phyloP scores from a whole-genome alignment of 164 flowering plant species.

The Vitis riparia region DNA sequence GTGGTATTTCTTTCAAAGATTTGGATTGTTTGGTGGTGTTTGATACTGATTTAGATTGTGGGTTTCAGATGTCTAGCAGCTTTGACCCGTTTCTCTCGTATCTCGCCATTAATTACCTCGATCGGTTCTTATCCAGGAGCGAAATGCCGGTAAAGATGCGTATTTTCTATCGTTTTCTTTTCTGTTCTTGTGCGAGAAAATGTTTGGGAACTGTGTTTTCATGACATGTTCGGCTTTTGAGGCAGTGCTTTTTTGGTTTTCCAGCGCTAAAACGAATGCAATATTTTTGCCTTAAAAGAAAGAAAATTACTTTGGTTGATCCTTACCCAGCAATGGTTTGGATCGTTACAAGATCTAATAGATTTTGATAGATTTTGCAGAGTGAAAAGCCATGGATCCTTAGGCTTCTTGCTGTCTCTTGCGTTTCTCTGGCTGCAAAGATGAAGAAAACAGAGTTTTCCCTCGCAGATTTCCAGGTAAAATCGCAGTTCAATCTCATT shows the following conservation, averaged over 20 bases:
- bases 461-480: conserved; percentile 52
- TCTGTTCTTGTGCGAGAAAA: no score
- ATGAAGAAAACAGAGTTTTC: conserved; percentile 48
- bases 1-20: neutral
- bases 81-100: conserved; percentile 48
- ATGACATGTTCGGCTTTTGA: neutral
- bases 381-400: conserved; percentile 58
- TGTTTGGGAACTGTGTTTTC: neutral
- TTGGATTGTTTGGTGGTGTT: neutral
- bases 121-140: conserved; percentile 59
- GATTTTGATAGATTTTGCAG: conserved; percentile 29
- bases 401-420: conserved; percentile 46
- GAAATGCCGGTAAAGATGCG: conserved; percentile 41
- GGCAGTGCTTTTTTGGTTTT: neutral
- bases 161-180: neutral
- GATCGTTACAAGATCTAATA: conserved; percentile 2
- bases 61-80: conserved; percentile 27
- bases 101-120: conserved; percentile 70
- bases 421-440: conserved; percentile 62
- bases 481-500: neutral
- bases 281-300: neutral
- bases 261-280: no score
- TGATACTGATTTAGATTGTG: neutral
- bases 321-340: neutral
- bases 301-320: neutral